Percentiles rank a stretch among this genome's conserved stretches.
Evolutionary conservation across 2,329 filamentous ascomycete genomes (phyloP).

Genomic region (Hymenoscyphus fructigenus): DNA sequence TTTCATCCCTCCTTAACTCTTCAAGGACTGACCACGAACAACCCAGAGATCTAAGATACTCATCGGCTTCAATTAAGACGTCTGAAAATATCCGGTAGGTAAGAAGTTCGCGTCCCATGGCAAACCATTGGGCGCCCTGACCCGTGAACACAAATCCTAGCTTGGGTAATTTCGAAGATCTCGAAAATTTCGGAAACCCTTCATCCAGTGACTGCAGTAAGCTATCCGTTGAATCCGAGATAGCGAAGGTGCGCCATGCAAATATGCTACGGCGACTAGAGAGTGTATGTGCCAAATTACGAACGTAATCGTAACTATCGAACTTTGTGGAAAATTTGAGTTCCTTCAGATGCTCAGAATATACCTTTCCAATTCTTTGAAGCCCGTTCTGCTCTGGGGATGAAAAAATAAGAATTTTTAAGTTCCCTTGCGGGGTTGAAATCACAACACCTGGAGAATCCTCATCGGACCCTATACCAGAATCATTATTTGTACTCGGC

Average conservation of each 20-base stretch:
- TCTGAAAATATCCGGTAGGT: slow-evolving; percentile 35
- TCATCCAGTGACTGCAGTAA: background rate
- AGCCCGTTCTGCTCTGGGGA: no score
- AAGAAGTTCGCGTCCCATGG: slow-evolving; percentile 23
- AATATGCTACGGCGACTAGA: background rate
- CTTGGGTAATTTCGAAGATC: background rate
- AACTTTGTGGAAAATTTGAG: no score
- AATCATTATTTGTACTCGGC: no score
- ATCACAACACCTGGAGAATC: background rate
- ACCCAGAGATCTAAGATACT: slow-evolving; percentile 33
- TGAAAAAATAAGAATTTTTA: no score
- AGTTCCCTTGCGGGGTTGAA: no score
- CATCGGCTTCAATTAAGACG: slow-evolving; percentile 28
- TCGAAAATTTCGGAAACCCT: slow-evolving; percentile 29
- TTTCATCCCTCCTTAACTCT: slow-evolving; percentile 38
- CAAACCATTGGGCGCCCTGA: slow-evolving; percentile 20
- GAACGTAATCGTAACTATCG: background rate
- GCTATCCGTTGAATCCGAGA: background rate
- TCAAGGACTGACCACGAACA: slow-evolving; percentile 35
- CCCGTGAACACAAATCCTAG: slow-evolving; percentile 18
- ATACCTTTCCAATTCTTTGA: no score
- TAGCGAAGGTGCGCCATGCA: background rate
- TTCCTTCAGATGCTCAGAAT: no score
- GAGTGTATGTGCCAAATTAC: background rate
- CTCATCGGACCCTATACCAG: background rate